Base-by-base conservation (phyloP, 106 monocot genomes). In the Dendrobium officinale region DNA sequence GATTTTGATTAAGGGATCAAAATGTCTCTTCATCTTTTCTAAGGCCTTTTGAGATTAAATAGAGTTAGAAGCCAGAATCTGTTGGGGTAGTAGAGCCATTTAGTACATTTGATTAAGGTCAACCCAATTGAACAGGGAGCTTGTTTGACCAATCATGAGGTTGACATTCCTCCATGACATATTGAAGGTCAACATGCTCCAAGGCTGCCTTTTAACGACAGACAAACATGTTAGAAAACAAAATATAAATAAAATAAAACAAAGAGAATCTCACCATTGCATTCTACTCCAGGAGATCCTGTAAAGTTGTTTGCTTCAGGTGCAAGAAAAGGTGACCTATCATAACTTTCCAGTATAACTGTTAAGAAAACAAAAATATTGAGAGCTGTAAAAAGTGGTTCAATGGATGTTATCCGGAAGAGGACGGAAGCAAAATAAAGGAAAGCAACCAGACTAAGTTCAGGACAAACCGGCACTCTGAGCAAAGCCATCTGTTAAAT, bases 261-360 rank as follows among this genome's bases (percentile, higher is more conserved):
- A 70, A 33, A 48, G 4, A 77, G 22, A 27, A 40, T 27, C 33
- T 79, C 77, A 89, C 90, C 89, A 81, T 85, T 80, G 75, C 84
- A 83, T 55, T 93, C 89, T 67, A 82, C 75, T 48, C 76, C 83
- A 40, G 84, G 84, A 77, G 90, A 92, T 43, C 79, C 86, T 43
- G 82, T 77, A 44, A 94, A 97, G 56, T 81, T 83, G 81, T 89
- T 90, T 85, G 84, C 77, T 40, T 93, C 90, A 58, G 84, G 40
- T 76, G 79, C 85, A 80, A 97, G 89, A 67, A 89, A 94, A 85
- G 91, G 94, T 67, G 97, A 92, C 81, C 90, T 89, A 75, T 87
- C 88, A 89, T 92, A 97, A 61, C 84, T 92, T 83, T 88, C 92
- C 40, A 94, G 59, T 81, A 91, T 90, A 70, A 92, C 97, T 97